phyloP scores from a whole-genome alignment of 768 basidiomycete species.

The Macrolepiota fuliginosa region DNA sequence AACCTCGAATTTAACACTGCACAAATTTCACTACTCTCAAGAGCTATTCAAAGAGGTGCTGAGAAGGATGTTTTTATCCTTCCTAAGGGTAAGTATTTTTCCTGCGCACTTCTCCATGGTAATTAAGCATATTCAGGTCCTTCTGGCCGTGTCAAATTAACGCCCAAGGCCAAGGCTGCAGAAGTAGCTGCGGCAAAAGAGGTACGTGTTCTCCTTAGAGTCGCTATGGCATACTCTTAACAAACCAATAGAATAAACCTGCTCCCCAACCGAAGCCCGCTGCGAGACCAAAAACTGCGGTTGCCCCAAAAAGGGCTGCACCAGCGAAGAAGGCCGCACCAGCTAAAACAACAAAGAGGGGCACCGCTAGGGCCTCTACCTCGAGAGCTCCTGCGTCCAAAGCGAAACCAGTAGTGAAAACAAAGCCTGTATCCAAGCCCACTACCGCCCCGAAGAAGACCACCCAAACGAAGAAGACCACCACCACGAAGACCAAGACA shows the following conservation, averaged over 20 bases:
- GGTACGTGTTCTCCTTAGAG: slow-evolving; percentile 25
- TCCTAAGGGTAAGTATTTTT: slow-evolving; percentile 68
- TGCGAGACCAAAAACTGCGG: slow-evolving; percentile 20
- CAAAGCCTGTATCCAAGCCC: slow-evolving; percentile 27
- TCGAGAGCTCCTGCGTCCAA: slow-evolving; percentile 24
- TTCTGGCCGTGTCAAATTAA: slow-evolving; percentile 75
- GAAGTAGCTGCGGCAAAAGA: slow-evolving; percentile 39
- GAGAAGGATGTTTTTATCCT: slow-evolving; percentile 83
- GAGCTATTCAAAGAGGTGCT: slow-evolving; percentile 76
- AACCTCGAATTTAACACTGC: slow-evolving; percentile 76
- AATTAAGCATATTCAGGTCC: slow-evolving; percentile 40
- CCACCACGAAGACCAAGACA: slow-evolving; percentile 35
- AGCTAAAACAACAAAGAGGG: slow-evolving; percentile 23
- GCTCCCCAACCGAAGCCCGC: slow-evolving; percentile 33
- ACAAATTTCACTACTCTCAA: slow-evolving; percentile 75
- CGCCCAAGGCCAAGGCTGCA: slow-evolving; percentile 44
- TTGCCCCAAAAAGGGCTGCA: slow-evolving; percentile 15
- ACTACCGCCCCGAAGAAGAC: slow-evolving; percentile 32
- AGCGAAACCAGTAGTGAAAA: slow-evolving; percentile 22
- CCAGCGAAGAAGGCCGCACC: slow-evolving; percentile 26
- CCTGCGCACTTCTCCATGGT: slow-evolving; percentile 4
- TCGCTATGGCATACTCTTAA: slow-evolving; percentile 11
- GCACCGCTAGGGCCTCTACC: slow-evolving; percentile 21
- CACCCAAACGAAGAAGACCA: slow-evolving; percentile 33
- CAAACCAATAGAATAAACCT: slow-evolving; percentile 32